Base-by-base conservation (phyloP, 768 basidiomycete genomes). In the Kwoniella heveanensis region DNA sequence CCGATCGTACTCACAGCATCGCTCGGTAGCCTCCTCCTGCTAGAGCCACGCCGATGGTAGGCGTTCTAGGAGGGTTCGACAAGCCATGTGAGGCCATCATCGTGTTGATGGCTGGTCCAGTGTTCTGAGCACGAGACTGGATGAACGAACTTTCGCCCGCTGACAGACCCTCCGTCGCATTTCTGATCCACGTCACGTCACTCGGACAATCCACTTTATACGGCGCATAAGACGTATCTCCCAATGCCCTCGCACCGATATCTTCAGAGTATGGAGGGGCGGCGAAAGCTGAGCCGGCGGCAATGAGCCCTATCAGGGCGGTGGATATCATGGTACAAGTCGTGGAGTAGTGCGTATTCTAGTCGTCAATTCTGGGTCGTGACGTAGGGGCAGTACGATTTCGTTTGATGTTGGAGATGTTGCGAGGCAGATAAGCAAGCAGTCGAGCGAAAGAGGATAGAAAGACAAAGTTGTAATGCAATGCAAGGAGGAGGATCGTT, bases 1-100 rank as follows among this genome's bases (percentile, higher is more conserved):
- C n/a, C n/a, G n/a, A 29, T 29, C 15, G 21, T 88, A 55, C 85
- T 83, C 9, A 83, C 88, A 0, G 87, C 89, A 22, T 88, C 0
- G 88, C 85, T 39, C 90, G 83, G 44, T 87, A 83, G 0, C 89
- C 89, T 15, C 88, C 88, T 1, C 90, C 90, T 24, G 87, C 86
- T 10, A 89, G 80, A 1, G 88, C 88, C 54, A 89, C 62, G 36
- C 69, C 70, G 19, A 74, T 66, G 1, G 62, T 61, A 3, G 77
- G 77, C 26, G 70, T 73, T 27, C 77, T 52, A 24, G 73, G 67
- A 8, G 77, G 77, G 10, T 67, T 62, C 5, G 67, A n/a, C 8
- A 78, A 54, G 1, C 67, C 67, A 26, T 66, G 59, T 12, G 54
- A 44, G 15, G 66, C 48, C 47, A 70, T 54, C 60, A 67, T 66